Base-by-base conservation (phyloP, 805 yeast species). In the Sugiyamaella smithiae region DNA sequence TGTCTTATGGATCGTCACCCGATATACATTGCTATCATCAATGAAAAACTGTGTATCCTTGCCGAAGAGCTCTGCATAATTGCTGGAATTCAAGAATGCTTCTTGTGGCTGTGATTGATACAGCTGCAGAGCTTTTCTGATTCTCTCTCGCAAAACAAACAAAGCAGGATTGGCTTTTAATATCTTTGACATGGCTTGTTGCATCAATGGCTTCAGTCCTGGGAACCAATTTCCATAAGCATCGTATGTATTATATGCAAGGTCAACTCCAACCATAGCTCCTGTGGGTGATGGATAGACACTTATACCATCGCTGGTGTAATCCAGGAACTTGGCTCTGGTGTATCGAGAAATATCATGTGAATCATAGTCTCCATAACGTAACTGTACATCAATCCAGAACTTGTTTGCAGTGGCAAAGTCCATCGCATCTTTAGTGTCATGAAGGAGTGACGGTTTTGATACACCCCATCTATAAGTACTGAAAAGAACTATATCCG, bases 191-290 rank as follows among this genome's bases (percentile, higher is more conserved):
- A 93, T 83, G 11, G 97, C 95, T 60, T 84, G 88, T 61, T 87
- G 95, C 71, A 93, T 73, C 60, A 93, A 72, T 2, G 88, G 88
- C 66, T 93, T 93, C 67, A 91, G 69, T 0, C 98, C 98, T 2
- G 95, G 91, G 70, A 93, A 86, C 99, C 99, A 93, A 60, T 88
- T 88, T 26, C 99, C 99, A 67, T 88, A 93, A 0, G 96, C 90
- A 66, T 89, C 97, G 63, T 85, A 90, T 84, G 89, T 87, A 66
- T 93, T 93, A 65, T 93, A 93, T 0, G 98, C 96, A 56, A 93
- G 72, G 67, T 93, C 99, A 52, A 93, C 77, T 36, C 95, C 96
- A 43, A 93, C 76, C 76, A 93, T 79, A 8, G 87, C 75, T 53
- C 99, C 99, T 0, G 97, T 87, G 1, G 96, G 88, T 1, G 95